Base-by-base conservation (phyloP, 352 stramenopile species). In the Vaucheria bursata region DNA sequence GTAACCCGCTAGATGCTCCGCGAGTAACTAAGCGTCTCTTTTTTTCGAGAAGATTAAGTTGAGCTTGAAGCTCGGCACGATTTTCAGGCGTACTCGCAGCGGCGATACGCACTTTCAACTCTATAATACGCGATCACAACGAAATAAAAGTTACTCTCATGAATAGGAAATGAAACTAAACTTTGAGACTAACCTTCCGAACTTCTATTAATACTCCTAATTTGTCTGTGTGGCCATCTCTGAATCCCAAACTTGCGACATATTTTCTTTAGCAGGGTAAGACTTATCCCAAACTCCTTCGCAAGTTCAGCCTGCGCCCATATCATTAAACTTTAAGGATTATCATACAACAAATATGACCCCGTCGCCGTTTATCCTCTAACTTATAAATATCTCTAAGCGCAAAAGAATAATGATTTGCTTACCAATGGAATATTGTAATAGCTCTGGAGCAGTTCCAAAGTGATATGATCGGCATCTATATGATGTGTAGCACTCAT, bases 211-310 rank as follows among this genome's bases (percentile, higher is more conserved):
- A 75, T 71, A 8, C 37, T 75, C 37, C 74, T 79, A 37, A 75
- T 75, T 49, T 75, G 71, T 5, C 71, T 65, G 64, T 75, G 71
- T 25, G 71, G 71, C 71, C 71, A 75, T n/a, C 71, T 45, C 71
- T 75, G 71, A 8, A 75, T 75, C 7, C 71, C 29, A 18, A 37
- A 68, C 39, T 75, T 75, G 1, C 71, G 25, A 18, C 71, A 75
- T 5, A 75, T 12, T 49, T 68, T 59, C 71, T 75, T 75, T 7
- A 75, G 6, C 71, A 75, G 8, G 5, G 71, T 75, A 25, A 75
- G 36, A 50, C 68, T 73, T 6, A 73, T 7, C 8, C 68, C 68
- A 32, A 73, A 67, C 8, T 12, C 12, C 25, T 73, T 73, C n/a
- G 68, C 68, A 25, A 73, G 31, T 50, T 73, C 68, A 35, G 45